Evolutionary conservation across 2,329 filamentous ascomycete species (phyloP).

Genomic region (Trichoderma koningiopsis): DNA sequence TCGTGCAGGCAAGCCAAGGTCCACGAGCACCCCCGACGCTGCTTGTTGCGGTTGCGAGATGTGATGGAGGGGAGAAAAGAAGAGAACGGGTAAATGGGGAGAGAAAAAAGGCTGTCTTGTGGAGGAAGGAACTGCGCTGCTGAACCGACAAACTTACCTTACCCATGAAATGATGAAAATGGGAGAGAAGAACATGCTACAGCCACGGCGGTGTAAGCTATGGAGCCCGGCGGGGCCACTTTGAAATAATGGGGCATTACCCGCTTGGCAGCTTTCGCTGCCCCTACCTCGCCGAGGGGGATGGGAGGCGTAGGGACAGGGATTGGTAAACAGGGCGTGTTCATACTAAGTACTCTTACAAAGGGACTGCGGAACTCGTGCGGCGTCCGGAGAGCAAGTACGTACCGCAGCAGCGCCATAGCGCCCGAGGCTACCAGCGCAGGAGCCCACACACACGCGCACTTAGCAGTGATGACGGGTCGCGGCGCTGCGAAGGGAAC

Average conservation of each 20-base stretch:
- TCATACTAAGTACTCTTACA: background rate
- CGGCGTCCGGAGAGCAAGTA: background rate
- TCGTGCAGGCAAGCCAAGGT: constrained; percentile 16
- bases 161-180: constrained; percentile 47
- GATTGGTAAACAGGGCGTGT: constrained; percentile 2
- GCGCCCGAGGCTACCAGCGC: constrained; percentile 16
- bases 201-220: constrained; percentile 34
- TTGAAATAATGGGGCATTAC: constrained; percentile 22
- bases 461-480: constrained; percentile 13
- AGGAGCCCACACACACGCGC: constrained; percentile 21
- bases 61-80: constrained; percentile 40
- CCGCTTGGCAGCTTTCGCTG: constrained; percentile 20
- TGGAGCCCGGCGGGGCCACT: constrained; percentile 34
- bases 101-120: constrained; percentile 44
- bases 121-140: constrained; percentile 45
- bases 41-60: constrained; percentile 29
- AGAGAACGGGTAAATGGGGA: constrained; percentile 41
- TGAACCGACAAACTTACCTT: constrained; percentile 46
- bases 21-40: constrained; percentile 36
- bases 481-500: constrained; percentile 14
- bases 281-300: constrained; percentile 14
- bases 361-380: background rate
- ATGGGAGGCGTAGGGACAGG: constrained; percentile 3
- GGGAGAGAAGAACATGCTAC: constrained; percentile 42
- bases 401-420: background rate